Base-by-base conservation (phyloP, 2,329 filamentous ascomycete species). In the Trichoderma koningii region DNA sequence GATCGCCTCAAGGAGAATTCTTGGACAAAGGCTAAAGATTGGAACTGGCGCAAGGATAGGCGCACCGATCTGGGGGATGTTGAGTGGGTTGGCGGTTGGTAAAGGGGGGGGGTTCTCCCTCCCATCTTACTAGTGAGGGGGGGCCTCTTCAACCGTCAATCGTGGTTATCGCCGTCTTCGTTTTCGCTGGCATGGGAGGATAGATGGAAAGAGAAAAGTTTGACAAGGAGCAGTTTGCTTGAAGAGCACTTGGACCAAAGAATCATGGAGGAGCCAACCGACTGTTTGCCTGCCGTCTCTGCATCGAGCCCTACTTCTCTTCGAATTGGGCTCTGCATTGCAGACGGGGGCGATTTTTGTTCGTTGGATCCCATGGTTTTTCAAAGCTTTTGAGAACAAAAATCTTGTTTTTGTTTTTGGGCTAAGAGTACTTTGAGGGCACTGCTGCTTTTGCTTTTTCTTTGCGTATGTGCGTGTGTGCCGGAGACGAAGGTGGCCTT, bases 1-100 rank as follows among this genome's bases (percentile, higher is more conserved):
- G 83, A 85, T 64, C 80, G 79, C 69, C 73, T 73, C 66, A 82
- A 81, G 74, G 83, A 82, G 64, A 85, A 82, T 74, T 84, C 84
- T 66, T 84, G 83, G 81, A 82, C 77, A 69, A 85, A 83, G 74
- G 81, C 81, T 69, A 82, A 84, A 79, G 85, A 87, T 77, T 83
- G 81, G 80, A 85, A 84, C 69, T 86, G 85, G 84, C 84, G 85
- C 73, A 82, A 85, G 73, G 87, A 89, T 68, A 81, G 80, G 73
- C 84, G 84, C 71, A 78, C 83, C 74, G 89, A 90, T 80, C 85
- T 91, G 76, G 89, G 88, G 74, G 90, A 94, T 74, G 80, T 93
- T 82, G 93, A 96, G 87, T 96, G 94, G 89, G 92, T 97, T 87
- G 93, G 93, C 83, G 92, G 91, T 80, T 96, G 91, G 87, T 88